These are phyloP conservation scores for Jackrogersella minutella DNA, from an alignment of 495 filamentous ascomycete species.

Conservation along the genomic window DNA sequence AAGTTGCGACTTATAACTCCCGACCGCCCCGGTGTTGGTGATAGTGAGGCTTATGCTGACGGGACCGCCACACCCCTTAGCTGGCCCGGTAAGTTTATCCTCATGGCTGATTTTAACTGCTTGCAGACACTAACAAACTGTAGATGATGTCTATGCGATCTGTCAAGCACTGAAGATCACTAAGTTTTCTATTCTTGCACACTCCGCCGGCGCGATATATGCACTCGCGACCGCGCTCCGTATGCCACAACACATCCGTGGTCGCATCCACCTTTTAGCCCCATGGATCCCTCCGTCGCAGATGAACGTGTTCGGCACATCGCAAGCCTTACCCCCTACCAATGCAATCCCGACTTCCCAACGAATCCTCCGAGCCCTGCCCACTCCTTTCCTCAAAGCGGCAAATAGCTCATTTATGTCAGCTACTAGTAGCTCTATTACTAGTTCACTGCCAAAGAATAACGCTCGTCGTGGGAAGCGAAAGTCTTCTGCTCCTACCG, in stretches of 20 bases:
- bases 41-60: conserved; percentile 84
- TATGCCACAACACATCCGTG: conserved; percentile 94
- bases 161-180: conserved; percentile 92
- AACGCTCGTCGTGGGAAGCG: conserved; percentile 68
- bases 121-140: conserved; percentile 20
- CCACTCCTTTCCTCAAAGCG: conserved; percentile 89
- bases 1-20: conserved; percentile 91
- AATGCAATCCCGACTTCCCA: conserved; percentile 92
- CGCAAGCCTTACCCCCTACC: conserved; percentile 74
- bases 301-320: conserved; percentile 81
- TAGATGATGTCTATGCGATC: conserved; percentile 94
- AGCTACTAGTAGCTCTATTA: conserved; percentile 88
- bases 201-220: conserved; percentile 97
- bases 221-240: conserved; percentile 94
- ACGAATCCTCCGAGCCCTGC: conserved; percentile 87
- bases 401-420: conserved; percentile 96
- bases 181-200: conserved; percentile 97
- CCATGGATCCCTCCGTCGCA: conserved; percentile 99
- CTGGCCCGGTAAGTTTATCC: conserved; percentile 80
- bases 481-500: conserved; percentile 54
- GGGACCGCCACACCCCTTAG: conserved; percentile 83
- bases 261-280: conserved; percentile 92
- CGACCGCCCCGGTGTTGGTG: conserved; percentile 93
- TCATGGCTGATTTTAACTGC: conserved; percentile 1
- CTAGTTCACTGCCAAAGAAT: conserved; percentile 76